Percentiles rank a stretch among this genome's conserved stretches.
Conservation (phyloP, 2,329 filamentous ascomycete genomes). For the Calonectria ilicicola region DNA sequence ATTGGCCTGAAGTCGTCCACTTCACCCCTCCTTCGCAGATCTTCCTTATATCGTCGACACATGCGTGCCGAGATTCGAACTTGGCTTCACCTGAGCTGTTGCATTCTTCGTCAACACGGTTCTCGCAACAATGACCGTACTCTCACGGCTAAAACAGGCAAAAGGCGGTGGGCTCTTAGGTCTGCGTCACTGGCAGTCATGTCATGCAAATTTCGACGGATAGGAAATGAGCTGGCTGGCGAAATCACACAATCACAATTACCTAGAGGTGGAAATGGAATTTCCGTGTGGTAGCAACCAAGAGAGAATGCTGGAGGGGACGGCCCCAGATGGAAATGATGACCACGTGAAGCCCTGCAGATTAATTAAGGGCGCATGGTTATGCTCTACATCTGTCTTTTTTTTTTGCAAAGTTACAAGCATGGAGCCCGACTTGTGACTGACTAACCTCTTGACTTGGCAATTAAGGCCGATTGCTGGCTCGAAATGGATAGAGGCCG, state of each 20-base stretch:
- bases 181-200: not conserved
- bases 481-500: not conserved
- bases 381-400: not conserved
- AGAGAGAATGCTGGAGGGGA: not conserved
- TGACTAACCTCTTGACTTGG: not conserved
- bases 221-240: not conserved
- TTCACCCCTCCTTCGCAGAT: not conserved
- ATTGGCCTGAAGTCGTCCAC: not conserved
- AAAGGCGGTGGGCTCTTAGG: not conserved
- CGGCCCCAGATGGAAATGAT: too few species aligned
- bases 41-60: slow-evolving; percentile 4
- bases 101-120: not conserved
- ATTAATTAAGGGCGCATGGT: not conserved
- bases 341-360: not conserved
- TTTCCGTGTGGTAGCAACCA: not conserved
- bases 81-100: slow-evolving; percentile 8
- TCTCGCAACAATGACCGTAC: not conserved
- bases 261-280: not conserved
- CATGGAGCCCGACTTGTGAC: not conserved
- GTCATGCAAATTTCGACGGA: not conserved
- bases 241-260: not conserved
- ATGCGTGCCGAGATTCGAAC: not conserved
- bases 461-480: not conserved
- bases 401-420: not conserved
- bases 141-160: not conserved